Evolutionary conservation across 805 yeast genomes (phyloP).

Genomic region (Candida maris): DNA sequence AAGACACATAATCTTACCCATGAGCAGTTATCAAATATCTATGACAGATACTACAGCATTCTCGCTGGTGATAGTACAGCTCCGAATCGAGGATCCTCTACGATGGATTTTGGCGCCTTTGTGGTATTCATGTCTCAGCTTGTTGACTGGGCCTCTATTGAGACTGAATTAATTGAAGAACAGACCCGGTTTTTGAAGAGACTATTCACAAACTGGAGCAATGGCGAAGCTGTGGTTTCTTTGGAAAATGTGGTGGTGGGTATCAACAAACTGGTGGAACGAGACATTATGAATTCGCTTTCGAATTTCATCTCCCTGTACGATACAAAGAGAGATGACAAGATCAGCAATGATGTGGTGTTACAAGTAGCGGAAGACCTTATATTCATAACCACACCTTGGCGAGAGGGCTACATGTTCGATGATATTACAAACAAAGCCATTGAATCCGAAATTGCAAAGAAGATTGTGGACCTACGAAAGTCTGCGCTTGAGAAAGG

Average conservation of each 20-base stretch:
- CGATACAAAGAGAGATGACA: conserved; percentile 55
- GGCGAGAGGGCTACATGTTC: conserved; percentile 67
- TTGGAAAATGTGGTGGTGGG: conserved; percentile 73
- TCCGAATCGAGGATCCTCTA: conserved; percentile 61
- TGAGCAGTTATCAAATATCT: conserved; percentile 63
- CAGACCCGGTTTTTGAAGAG: conserved; percentile 53
- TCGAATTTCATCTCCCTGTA: conserved; percentile 77
- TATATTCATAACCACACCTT: conserved; percentile 75
- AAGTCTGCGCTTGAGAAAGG: conserved; percentile 29
- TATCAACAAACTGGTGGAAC: conserved; percentile 60
- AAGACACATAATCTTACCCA: conserved; percentile 58
- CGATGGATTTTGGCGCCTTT: conserved; percentile 73
- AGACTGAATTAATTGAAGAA: conserved; percentile 27
- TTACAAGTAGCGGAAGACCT: conserved; percentile 85
- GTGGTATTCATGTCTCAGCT: conserved; percentile 71
- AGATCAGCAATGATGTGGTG: conserved; percentile 73
- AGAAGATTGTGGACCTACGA: conserved; percentile 47
- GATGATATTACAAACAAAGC: conserved; percentile 62
- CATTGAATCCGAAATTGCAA: conserved; percentile 67
- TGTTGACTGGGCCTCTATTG: conserved; percentile 66
- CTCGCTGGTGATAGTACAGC: conserved; percentile 58
- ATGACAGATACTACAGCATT: conserved; percentile 80
- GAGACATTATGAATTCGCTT: conserved; percentile 74
- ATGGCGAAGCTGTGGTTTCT: conserved; percentile 53
- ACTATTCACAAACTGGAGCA: conserved; percentile 69